These are phyloP conservation scores for Cladophialophora carrionii DNA, from an alignment of 2,329 filamentous ascomycete species.

Conservation along the genomic window DNA sequence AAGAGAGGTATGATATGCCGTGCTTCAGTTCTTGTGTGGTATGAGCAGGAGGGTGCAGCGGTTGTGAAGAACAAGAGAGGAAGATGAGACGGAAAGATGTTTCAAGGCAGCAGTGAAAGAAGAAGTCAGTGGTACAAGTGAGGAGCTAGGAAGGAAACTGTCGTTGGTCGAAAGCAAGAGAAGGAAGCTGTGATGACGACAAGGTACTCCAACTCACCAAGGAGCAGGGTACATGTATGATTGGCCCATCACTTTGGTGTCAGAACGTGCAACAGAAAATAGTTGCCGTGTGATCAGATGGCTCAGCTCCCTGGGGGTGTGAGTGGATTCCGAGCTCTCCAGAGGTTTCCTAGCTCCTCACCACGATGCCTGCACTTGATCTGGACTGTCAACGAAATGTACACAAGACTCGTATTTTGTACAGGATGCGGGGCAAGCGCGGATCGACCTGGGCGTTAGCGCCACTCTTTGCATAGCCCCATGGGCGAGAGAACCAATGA, in stretches of 20 bases:
- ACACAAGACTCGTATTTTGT: slow-evolving; percentile 3
- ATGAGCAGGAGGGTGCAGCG: neutral
- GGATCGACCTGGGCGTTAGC: slow-evolving; percentile 5
- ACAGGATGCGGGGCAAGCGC: slow-evolving; percentile 13
- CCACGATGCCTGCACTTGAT: slow-evolving; percentile 5
- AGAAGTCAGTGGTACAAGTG: slow-evolving; percentile 9
- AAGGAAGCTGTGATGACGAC: slow-evolving; percentile 24
- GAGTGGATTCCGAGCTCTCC: neutral
- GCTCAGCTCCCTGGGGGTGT: neutral
- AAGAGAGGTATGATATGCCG: slow-evolving; percentile 8
- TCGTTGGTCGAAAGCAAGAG: slow-evolving; percentile 5
- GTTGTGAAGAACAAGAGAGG: slow-evolving; percentile 19
- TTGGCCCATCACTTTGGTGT: slow-evolving; percentile 2
- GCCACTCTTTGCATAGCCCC: neutral
- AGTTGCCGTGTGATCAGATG: slow-evolving; percentile 16
- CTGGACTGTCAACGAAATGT: slow-evolving; percentile 1
- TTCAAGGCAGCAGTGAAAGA: slow-evolving; percentile 32
- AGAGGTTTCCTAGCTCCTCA: neutral
- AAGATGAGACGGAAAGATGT: slow-evolving; percentile 4
- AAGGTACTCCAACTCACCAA: slow-evolving; percentile 7
- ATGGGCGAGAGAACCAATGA: slow-evolving; percentile 3
- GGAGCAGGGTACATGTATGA: slow-evolving; percentile 1
- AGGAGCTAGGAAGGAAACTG: slow-evolving; percentile 12
- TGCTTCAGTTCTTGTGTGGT: slow-evolving; percentile 6
- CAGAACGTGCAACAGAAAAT: neutral